Conservation (phyloP, 345 rosid genomes). For the Capsella bursapastoris region DNA sequence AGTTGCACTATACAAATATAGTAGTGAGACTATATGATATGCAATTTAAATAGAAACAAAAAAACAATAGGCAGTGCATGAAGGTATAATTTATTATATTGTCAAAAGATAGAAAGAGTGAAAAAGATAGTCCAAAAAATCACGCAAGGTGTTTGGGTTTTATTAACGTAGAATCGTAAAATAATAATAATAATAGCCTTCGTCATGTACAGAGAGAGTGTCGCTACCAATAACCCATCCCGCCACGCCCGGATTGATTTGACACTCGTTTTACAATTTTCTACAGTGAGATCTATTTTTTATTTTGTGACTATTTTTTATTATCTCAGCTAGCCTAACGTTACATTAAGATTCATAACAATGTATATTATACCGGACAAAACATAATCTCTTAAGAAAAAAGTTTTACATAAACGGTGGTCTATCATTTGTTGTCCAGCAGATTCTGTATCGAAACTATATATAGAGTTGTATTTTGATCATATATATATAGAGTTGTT, state of each 20-base stretch:
- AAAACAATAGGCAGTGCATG: not conserved
- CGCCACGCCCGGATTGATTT: slow-evolving; percentile 49
- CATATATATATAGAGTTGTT: not conserved
- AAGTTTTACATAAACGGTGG: not conserved
- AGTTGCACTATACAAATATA: no score
- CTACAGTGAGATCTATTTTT: not conserved
- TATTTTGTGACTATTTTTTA: not conserved
- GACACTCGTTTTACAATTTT: slow-evolving; percentile 39
- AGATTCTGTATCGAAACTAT: not conserved
- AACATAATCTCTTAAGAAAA: not conserved
- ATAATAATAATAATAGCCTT: slow-evolving; percentile 29
- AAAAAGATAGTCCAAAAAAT: slow-evolving; percentile 38
- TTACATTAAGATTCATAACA: not conserved
- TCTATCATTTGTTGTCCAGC: not conserved
- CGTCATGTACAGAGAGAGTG: slow-evolving; percentile 35
- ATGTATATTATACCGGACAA: not conserved
- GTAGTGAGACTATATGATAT: no score
- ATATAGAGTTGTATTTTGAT: no score
- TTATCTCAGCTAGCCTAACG: not conserved
- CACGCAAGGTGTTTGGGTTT: slow-evolving; percentile 34
- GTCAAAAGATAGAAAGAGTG: not conserved
- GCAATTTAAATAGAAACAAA: no score
- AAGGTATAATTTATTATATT: slow-evolving; percentile 8
- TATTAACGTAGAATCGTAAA: slow-evolving; percentile 37
- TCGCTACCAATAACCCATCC: slow-evolving; percentile 39